Base-by-base conservation (phyloP, 2,329 filamentous ascomycete species). In the Xylaria sp. region DNA sequence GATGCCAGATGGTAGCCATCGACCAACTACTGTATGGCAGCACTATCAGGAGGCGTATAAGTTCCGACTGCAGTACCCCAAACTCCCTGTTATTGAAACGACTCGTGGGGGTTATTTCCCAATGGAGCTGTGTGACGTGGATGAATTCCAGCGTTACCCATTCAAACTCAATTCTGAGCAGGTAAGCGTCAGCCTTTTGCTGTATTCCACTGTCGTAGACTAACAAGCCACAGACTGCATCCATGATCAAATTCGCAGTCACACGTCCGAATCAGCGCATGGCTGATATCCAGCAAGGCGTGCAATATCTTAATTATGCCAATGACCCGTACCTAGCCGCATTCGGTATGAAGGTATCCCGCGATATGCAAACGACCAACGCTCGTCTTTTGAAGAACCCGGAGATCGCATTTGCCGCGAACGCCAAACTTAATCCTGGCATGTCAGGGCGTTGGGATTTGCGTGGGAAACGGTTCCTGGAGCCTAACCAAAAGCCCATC, bases 201-300 rank as follows among this genome's bases (percentile, higher is more conserved):
- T 36, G 0, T 46, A 15, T 33, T 46, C 6, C 7, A 10, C 13
- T n/a, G n/a, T 46, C 66, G 49, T 9, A 38, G 28, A 33, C 0
- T 77, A 38, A 70, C 77, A 31, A 67, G 49, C 4, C 81, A 0
- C 85, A 97, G 81, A 97, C 95, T 0, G 83, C 90, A 0, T 81
- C 86, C 5, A 99, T 99, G 96, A 97, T 99, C 83, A 95, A 92
- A 79, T 93, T 95, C 75, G 94, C 95, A 0, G 95, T 97, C 4
- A 93, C 92, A 6, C 87, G 90, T 0, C 96, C 96, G 0, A 78
- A 79, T 0, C 78, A 89, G 36, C 92, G 96, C n/a, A 87, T 88
- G 72, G 74, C 78, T 0, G 88, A 92, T 23, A 94, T 98, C 73
- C 81, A 89, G 58, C 78, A 86, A 3, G 92, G 92, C 17, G 87